Evolutionary conservation across 1,139 yeast genomes (phyloP).

Genomic region (Scheffersomyces stambukii): DNA sequence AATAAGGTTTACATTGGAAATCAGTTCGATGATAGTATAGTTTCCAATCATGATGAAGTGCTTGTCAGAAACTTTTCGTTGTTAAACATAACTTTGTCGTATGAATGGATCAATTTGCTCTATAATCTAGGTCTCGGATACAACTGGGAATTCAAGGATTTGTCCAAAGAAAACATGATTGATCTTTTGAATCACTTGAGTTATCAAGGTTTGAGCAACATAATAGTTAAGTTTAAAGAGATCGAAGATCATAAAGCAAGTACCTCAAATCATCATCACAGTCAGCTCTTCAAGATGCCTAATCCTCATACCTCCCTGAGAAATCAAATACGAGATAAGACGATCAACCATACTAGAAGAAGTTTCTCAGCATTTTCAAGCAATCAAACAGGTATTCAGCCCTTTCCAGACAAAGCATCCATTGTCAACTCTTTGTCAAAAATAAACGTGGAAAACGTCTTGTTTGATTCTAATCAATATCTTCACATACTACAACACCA

Average conservation of each 20-base stretch:
- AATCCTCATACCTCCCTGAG: no score
- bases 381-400: no score
- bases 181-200: slow-evolving; percentile 29
- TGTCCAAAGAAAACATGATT: slow-evolving; percentile 25
- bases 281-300: background rate
- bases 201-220: slow-evolving; percentile 21
- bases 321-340: background rate
- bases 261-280: slow-evolving; percentile 1
- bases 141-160: slow-evolving; percentile 33
- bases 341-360: background rate
- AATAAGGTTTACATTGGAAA: slow-evolving; percentile 37
- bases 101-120: slow-evolving; percentile 37
- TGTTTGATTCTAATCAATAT: slow-evolving; percentile 29
- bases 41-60: slow-evolving; percentile 21
- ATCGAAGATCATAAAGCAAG: slow-evolving; percentile 13
- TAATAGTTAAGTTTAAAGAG: slow-evolving; percentile 22
- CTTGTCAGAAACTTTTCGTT: slow-evolving; percentile 30
- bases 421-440: slow-evolving; percentile 19
- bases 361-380: no score
- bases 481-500: slow-evolving; percentile 11
- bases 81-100: slow-evolving; percentile 23
- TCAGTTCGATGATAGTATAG: slow-evolving; percentile 11
- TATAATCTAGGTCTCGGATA: slow-evolving; percentile 36
- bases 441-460: slow-evolving; percentile 23
- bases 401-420: slow-evolving; percentile 6